These are phyloP conservation scores for Candida corydali DNA, from an alignment of 805 yeast genomes.

Conservation along the genomic window DNA sequence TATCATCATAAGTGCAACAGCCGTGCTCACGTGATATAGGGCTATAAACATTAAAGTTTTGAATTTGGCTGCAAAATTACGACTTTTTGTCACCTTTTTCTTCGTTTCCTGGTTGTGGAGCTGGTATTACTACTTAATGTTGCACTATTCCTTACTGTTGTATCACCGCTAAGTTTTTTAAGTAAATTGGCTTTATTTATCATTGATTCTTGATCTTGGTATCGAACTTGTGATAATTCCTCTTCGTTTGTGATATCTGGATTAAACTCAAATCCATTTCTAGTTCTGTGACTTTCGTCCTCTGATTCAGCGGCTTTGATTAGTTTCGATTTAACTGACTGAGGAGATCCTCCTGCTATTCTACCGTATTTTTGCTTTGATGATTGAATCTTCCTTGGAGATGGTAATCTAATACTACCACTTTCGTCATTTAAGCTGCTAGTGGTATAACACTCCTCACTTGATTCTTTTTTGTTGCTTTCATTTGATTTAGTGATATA, in stretches of 20 bases:
- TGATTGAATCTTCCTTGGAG: conserved; percentile 47
- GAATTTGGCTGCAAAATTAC: not conserved
- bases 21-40: not conserved
- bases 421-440: conserved; percentile 1
- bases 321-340: conserved; percentile 10
- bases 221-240: conserved; percentile 18
- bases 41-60: not conserved
- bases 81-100: not conserved
- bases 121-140: no score
- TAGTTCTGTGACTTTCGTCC: conserved; percentile 1
- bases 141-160: not conserved
- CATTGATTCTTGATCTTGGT: conserved; percentile 19
- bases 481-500: conserved; percentile 8
- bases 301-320: conserved; percentile 4
- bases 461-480: conserved; percentile 1
- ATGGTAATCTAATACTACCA: conserved; percentile 33
- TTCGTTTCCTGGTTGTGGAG: not conserved
- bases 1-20: no score
- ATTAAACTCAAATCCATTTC: conserved; percentile 8
- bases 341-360: conserved; percentile 11
- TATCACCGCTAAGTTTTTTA: conserved; percentile 13
- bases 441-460: not conserved
- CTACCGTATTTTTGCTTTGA: conserved; percentile 42
- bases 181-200: conserved; percentile 16
- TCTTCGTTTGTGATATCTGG: conserved; percentile 17